These are phyloP conservation scores for Psidium friedrichsthalianum DNA, from an alignment of 345 rosid genomes.

Conservation along the genomic window DNA sequence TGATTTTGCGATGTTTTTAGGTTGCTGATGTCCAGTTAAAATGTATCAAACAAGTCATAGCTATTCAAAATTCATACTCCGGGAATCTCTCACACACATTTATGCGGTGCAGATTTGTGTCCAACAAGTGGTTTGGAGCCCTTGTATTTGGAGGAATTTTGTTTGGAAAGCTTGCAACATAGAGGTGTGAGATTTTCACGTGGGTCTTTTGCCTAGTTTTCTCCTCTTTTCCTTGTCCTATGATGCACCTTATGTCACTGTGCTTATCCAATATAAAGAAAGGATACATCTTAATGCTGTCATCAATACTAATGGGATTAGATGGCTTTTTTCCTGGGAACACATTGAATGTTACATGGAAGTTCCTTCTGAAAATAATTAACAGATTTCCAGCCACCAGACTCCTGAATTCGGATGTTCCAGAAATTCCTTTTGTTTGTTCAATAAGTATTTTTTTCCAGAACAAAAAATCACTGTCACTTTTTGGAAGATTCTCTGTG, in stretches of 20 bases:
- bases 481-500: background rate
- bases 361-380: background rate
- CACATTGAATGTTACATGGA: background rate
- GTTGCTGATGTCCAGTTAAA: background rate
- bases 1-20: too few species aligned
- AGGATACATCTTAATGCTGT: background rate
- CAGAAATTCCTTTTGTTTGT: background rate
- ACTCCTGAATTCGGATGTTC: background rate
- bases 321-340: background rate
- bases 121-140: constrained; percentile 93
- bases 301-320: background rate
- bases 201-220: background rate
- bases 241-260: background rate
- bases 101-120: constrained; percentile 51
- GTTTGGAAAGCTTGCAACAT: constrained; percentile 45
- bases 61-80: background rate
- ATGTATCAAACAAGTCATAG: background rate
- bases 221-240: background rate
- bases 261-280: background rate
- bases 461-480: background rate
- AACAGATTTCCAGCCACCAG: background rate
- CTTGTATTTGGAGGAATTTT: constrained; percentile 60
- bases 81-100: background rate
- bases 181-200: constrained; percentile 1
- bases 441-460: background rate